Base-by-base conservation (phyloP, 441 rosid species). In the Euphorbia celastroides region DNA sequence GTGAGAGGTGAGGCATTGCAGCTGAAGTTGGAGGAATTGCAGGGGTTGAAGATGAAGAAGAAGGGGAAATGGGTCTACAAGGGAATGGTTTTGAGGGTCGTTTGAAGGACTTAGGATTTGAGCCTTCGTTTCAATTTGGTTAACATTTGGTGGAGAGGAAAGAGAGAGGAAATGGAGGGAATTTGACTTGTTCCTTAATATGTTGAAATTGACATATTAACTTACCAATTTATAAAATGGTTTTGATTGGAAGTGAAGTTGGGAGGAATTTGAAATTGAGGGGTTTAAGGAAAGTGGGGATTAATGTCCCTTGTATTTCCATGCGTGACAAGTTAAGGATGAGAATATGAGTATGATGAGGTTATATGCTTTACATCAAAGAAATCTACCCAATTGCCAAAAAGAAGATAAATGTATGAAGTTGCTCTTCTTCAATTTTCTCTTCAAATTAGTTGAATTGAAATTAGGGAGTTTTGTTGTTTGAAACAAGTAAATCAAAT, bases 31-130 rank as follows among this genome's bases (percentile, higher is more conserved):
- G 25, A 19, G 56, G 26, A 48, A 48, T 70, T 44, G 80, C 36
- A 0, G 76, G 32, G 0, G 75, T 64, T 0, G 70, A 51, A 0
- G 36, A 58, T 3, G 44, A 38, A 38, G 44, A 14, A 38, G 44
- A 38, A 38, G 44, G 44, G 44, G 44, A 9, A 38, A 38, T 38
- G 44, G 44, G 44, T 38, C 12, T 38, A 38, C 12, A 38, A 38
- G 44, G 44, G 2, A 38, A 9, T 3, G 44, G 44, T 38, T 38
- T 68, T 8, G 54, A 46, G 31, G 80, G 82, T 64, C 65, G 78
- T 70, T 63, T 79, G 74, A 87, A 84, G 69, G 93, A 73, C 79
- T 82, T 58, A 32, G 63, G 63, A 31, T 59, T 59, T 59, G 63
- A 59, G 44, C 20, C 46, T 59, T 32, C 41, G 12, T 23, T 32